A percentile compares a stretch with the other conserved stretches of the same genome.
Conservation (phyloP, 192 early-diverging fungal species). For the Podila minutissima region DNA sequence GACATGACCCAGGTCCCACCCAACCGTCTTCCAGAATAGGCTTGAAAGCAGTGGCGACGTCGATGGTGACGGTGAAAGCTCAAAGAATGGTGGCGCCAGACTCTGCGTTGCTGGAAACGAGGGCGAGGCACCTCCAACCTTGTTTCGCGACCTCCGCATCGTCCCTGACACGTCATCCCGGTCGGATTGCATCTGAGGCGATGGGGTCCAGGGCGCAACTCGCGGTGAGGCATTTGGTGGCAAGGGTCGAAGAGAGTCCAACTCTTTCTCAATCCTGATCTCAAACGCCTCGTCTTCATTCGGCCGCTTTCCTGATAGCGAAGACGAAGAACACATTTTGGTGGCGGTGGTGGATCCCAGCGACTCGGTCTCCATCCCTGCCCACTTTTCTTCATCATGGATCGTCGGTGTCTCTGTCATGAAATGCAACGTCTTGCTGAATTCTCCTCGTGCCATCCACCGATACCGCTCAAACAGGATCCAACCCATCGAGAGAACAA, state of each 20-base stretch:
- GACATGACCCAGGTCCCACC: conserved; percentile 32
- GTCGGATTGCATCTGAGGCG: not conserved
- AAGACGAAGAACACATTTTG: not conserved
- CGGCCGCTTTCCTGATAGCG: not conserved
- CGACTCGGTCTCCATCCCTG: not conserved
- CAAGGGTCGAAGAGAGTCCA: not conserved
- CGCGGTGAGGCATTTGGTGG: not conserved
- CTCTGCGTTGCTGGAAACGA: not conserved
- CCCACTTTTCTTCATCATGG: not conserved
- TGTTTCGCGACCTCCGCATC: not conserved
- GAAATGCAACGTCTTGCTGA: not conserved
- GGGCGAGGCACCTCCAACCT: not conserved
- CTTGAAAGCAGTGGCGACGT: conserved; percentile 11
- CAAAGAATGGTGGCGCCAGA: not conserved
- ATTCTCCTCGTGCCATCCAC: conserved; percentile 12
- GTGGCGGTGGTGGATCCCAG: not conserved
- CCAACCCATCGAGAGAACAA: conserved; percentile 21
- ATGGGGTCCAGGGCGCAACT: not conserved
- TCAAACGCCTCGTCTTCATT: not conserved
- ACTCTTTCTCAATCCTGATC: not conserved
- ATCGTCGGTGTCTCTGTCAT: not conserved
- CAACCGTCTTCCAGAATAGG: conserved; percentile 28
- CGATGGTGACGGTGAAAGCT: not conserved
- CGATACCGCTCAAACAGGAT: conserved; percentile 27
- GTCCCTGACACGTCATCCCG: not conserved